phyloP scores from a whole-genome alignment of 306 rosid species.

The Crotalaria pallida region DNA sequence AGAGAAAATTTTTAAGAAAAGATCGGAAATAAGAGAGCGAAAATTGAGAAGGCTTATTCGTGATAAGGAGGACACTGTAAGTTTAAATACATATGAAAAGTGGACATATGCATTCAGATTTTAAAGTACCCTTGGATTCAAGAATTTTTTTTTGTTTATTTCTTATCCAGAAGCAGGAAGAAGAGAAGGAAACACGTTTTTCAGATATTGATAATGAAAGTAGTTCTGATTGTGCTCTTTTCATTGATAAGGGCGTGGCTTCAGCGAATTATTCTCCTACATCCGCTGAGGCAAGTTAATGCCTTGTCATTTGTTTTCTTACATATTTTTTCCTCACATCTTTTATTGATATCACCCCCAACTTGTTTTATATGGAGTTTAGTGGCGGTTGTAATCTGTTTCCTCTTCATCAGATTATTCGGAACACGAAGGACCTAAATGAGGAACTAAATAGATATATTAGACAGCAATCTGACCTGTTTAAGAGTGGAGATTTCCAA shows the following conservation, averaged over 20 bases:
- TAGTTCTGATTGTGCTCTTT: conserved; percentile 7
- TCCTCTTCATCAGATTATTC: conserved; percentile 25
- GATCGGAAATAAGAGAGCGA: conserved; percentile 22
- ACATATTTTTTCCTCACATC: not conserved
- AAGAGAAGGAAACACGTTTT: not conserved
- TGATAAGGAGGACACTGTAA: conserved; percentile 22
- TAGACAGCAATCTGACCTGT: conserved; percentile 22
- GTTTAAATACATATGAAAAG: conserved; percentile 12
- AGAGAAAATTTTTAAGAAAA: conserved; percentile 42
- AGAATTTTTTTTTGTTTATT: not conserved
- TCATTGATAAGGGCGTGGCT: not conserved
- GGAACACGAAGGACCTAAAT: conserved; percentile 41
- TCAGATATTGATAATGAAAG: not conserved
- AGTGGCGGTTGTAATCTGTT: not conserved
- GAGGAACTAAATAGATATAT: conserved; percentile 10
- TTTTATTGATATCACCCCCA: not conserved
- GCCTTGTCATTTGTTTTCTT: not conserved
- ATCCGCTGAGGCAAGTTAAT: conserved; percentile 20
- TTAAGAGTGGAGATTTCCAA: conserved; percentile 20
- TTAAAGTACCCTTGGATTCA: not conserved
- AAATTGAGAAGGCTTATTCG: conserved; percentile 14
- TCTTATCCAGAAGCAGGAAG: conserved; percentile 18
- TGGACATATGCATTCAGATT: not conserved
- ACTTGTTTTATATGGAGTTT: not conserved
- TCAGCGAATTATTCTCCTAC: not conserved